Base-by-base conservation (phyloP, 345 rosid species). In the Salix caprea region DNA sequence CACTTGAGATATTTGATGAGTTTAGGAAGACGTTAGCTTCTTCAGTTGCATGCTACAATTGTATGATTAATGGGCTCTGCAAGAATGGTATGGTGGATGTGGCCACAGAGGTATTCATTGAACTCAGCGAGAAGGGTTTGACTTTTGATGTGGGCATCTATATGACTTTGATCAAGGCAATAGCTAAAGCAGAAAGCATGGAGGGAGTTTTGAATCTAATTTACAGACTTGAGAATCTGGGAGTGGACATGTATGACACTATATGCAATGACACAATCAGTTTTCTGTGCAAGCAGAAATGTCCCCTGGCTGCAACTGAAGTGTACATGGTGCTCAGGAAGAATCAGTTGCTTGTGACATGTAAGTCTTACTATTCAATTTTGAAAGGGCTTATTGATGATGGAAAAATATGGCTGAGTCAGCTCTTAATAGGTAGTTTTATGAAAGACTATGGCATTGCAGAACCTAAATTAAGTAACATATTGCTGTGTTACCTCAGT, bases 1-100 rank as follows among this genome's bases (percentile, higher is more conserved):
- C 97, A 19, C 88, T 92, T 73, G 86, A 90, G 84, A 76, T 90
- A 72, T 91, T 94, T 89, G 92, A 92, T 77, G 92, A 92, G 81
- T 78, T 89, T 79, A 89, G 91, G 84, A 73, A 50, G 74, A 78
- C 82, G 36, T 81, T 84, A 54, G 74, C 83, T 80, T 81, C 90
- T 66, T 87, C 94, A 21, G 83, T 76, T 79, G 81, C 81, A 40
- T 89, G 93, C 82, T 94, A 89, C 82, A 90, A 88, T 77, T 76
- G 84, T 65, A 84, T 92, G 46, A 84, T 91, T 71, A 75, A 62
- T 40, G 92, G 94, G 18, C 91, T 94, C 46, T 91, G 97, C 88
- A 75, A 80, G 75, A 83, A 67, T 48, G 90, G 82, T 74, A 86
- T 84, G 93, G 81, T 89, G 71, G 88, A 85, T 82, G 69, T 86